A percentile compares a stretch with the other conserved stretches of the same genome.
phyloP scores from a whole-genome alignment of 306 rosid genomes.

The Psophocarpus tetragonolobus region DNA sequence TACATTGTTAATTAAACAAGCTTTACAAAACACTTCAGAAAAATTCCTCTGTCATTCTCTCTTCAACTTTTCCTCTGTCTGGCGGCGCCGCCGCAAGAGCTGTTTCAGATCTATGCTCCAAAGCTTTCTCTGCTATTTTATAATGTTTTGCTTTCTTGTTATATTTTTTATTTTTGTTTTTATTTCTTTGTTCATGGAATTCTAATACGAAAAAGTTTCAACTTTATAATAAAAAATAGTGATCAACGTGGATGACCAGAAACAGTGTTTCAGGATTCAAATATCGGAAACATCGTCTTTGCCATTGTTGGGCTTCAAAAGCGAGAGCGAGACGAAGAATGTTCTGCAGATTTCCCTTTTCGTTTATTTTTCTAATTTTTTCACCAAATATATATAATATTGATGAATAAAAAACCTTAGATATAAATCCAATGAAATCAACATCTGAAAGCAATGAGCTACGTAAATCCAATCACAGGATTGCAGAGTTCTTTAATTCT shows the following conservation, averaged over 20 bases:
- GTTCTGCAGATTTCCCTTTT: conserved; percentile 42
- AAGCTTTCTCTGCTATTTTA: too few relatives aligned
- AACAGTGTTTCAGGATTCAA: conserved; percentile 15
- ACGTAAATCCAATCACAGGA: conserved; percentile 94
- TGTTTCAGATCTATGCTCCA: too few relatives aligned
- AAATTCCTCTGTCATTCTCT: too few relatives aligned
- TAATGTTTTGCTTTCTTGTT: too few relatives aligned
- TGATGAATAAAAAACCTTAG: conserved; percentile 54
- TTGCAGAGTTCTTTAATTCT: conserved; percentile 82
- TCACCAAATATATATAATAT: conserved; percentile 37
- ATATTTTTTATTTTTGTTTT: too few relatives aligned
- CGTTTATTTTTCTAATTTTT: background rate
- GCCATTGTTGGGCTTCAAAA: conserved; percentile 25
- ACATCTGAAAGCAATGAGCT: conserved; percentile 67
- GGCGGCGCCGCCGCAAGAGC: too few relatives aligned
- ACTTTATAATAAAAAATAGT: conserved; percentile 22
- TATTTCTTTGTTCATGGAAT: too few relatives aligned
- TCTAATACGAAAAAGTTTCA: background rate
- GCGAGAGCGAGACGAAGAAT: conserved; percentile 35
- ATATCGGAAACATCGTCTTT: background rate
- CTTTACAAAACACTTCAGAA: too few relatives aligned
- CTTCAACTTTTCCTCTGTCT: too few relatives aligned
- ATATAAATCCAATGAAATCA: conserved; percentile 44
- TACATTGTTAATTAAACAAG: too few relatives aligned
- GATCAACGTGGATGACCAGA: conserved; percentile 14